Evolutionary conservation across 1,284 basidiomycete genomes (phyloP), one percentile per base, ranked within the genome.

Genomic region (Ceratobasidium sp.): DNA sequence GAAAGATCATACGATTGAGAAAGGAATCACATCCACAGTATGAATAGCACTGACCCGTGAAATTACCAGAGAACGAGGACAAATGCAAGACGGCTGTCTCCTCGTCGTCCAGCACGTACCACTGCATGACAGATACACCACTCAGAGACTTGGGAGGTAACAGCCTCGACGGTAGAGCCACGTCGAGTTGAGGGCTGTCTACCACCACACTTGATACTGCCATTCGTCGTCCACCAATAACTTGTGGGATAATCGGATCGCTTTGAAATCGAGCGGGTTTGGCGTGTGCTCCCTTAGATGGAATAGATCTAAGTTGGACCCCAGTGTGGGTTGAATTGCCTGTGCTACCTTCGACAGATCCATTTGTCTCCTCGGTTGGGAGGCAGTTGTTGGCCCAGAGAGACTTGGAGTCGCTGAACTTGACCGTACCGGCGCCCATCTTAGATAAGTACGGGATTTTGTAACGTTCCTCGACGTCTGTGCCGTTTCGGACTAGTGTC

Each of bases 31-130:
- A 85, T 1, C 77, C 77, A 63, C 81, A 80, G 77, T 87, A 88
- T 75, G 27, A 65, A 22, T 41, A 11, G 36, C 2, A 60, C 66
- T 4, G 45, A 65, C 71, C 29, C 22, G 19, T 22, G 24, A 83
- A 81, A 1, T 77, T 76, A 14, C 86, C 87, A 0, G 85, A 85
- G 80, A 90, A 90, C 79, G 88, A 89, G 19, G 89, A 88, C 19
- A 90, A 84, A n/a, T 87, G 86, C 64, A 90, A 81, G 2, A 90
- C 87, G 45, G 88, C 89, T 1, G 88, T 89, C 77, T 84, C 85
- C 22, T 81, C 82, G 75, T 90, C 88, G 1, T 85, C 80, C 9
- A 90, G 80, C 79, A 89, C 76, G 79, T 86, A 88, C 80, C 90
- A 90, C 77, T 89, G 86, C 4, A 87, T 84, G 1, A 86, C 87